Evolutionary conservation across 2,329 filamentous ascomycete species (phyloP).

Genomic region (Albophoma yamanashiensis): DNA sequence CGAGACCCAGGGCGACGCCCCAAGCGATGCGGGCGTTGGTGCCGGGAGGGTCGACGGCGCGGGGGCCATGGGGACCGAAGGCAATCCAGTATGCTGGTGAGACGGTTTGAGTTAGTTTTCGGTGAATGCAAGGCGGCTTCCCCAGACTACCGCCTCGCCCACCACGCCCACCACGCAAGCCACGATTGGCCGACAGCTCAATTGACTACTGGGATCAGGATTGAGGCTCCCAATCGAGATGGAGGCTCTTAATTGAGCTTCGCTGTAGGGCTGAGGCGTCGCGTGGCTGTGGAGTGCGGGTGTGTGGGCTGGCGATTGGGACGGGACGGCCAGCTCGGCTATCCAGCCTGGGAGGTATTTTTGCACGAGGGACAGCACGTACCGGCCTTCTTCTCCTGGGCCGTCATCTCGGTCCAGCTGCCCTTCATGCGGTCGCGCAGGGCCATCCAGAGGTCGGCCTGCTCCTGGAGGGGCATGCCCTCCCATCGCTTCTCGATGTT

Average conservation of each 20-base stretch:
- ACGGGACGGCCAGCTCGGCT: constrained; percentile 11
- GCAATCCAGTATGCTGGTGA: constrained; percentile 93
- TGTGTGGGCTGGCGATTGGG: constrained; percentile 6
- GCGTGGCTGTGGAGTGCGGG: constrained; percentile 2
- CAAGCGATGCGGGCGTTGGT: constrained; percentile 71
- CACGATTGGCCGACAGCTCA: not conserved
- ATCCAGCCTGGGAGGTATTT: constrained; percentile 21
- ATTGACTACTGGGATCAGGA: not conserved
- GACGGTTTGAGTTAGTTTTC: constrained; percentile 27
- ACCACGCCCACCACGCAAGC: constrained; percentile 1
- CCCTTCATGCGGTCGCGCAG: constrained; percentile 98
- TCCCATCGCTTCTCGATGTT: constrained; percentile 99
- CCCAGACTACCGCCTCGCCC: constrained; percentile 3
- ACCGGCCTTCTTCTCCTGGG: constrained; percentile 99
- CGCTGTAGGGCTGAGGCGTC: constrained; percentile 10
- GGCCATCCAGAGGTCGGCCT: constrained; percentile 98
- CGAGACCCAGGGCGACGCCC: constrained; percentile 60
- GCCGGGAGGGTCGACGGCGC: constrained; percentile 70
- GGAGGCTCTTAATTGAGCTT: constrained; percentile 2
- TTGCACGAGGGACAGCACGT: constrained; percentile 29
- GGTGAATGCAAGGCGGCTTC: not conserved
- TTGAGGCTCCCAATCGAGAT: constrained; percentile 3
- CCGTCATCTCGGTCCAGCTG: constrained; percentile 88
- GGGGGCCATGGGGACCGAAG: constrained; percentile 92
- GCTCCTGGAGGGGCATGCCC: constrained; percentile 93